Evolutionary conservation across 192 early-diverging fungal genomes (phyloP), one percentile per base, ranked within the genome.

Genomic region (Coemansia sp.): DNA sequence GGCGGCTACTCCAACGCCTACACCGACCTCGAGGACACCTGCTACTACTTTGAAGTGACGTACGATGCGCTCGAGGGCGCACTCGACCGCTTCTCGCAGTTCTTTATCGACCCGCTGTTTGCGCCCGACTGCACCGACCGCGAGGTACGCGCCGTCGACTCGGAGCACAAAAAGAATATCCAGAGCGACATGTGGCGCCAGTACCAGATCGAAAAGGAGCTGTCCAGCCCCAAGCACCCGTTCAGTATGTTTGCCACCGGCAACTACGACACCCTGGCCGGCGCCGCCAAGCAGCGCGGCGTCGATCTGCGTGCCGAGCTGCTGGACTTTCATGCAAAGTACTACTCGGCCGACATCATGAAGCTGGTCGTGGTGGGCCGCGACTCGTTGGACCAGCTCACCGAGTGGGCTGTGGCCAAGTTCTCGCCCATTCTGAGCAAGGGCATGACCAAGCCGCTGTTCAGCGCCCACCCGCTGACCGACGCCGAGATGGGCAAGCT

Each of bases 291-390:
- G 36, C 81, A 87, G 20, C 70, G 80, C 22, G 91, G 90, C 5
- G 68, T 94, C 28, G 86, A 98, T 60, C 82, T 94, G 48, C 81
- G 96, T 17, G 79, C 85, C 17, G 80, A 87, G 43, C 75, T 97
- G 35, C 58, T 99, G 30, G 85, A 93, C 38, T 96, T 96, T 45
- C 87, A 99, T 55, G 78, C 78, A 10, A 79, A 80, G 47, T 92
- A 92, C 67, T 99, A 99, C 65, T 93, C 91, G 23, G 86, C 93
- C 10, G 95, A 97, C 58, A 89, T 99, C 22, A 97, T 96, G 94
- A 89, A 88, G 72, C 77, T 96, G 14, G 87, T 87, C 26, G 73
- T 99, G 14, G 58, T 95, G 10, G 96, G 94, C 22, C 79, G 83
- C 60, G 92, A 98, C 64, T 77, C 92, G 5, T 64, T 98, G 49